Percentiles rank a stretch among this genome's conserved stretches.
These are phyloP conservation scores for Corylus heterophylla DNA, from an alignment of 306 rosid genomes.

Conservation along the genomic window DNA sequence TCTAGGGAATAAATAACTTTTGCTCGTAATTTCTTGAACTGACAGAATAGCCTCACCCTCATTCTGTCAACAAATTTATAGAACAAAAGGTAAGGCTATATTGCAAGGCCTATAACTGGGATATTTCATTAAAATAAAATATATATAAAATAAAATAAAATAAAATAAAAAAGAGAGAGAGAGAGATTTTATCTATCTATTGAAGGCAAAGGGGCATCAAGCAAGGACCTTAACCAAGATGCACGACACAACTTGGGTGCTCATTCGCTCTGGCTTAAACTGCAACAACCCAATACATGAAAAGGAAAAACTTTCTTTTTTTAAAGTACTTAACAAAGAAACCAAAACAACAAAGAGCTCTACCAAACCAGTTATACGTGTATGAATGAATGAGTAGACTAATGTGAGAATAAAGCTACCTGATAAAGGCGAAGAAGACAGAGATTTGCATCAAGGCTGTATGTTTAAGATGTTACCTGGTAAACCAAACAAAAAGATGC, in stretches of 20 bases:
- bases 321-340: no score
- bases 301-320: neutral
- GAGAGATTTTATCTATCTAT: neutral
- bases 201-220: neutral
- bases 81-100: no score
- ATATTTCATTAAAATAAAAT: no score
- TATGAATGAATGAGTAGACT: no score
- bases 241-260: slow-evolving; percentile 86
- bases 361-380: neutral
- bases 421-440: slow-evolving; percentile 99
- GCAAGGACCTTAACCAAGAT: slow-evolving; percentile 76
- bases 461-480: slow-evolving; percentile 80
- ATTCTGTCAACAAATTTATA: no score
- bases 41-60: no score
- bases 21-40: no score
- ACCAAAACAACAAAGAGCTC: no score
- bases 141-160: neutral
- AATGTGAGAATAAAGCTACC: slow-evolving; percentile 34
- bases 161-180: neutral
- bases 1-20: no score
- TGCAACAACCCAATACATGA: slow-evolving; percentile 24
- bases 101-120: no score
- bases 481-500: neutral
- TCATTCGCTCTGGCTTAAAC: slow-evolving; percentile 92
- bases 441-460: slow-evolving; percentile 87